Evolutionary conservation across 805 yeast species (phyloP).

Genomic region (Ogataea paraovalis): DNA sequence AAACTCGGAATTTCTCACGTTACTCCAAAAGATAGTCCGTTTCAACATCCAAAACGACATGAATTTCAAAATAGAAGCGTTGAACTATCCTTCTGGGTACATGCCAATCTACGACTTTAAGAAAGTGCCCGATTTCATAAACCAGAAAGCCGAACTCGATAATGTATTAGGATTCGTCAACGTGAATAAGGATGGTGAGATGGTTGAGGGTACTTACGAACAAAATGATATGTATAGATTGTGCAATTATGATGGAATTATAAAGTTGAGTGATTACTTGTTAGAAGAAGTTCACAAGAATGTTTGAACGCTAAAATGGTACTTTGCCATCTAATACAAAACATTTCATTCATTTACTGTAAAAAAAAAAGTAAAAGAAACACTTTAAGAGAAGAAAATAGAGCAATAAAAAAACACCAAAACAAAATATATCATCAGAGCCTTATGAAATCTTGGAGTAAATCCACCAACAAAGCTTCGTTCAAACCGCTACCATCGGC

Average conservation of each 20-base stretch:
- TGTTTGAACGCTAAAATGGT: slow-evolving; percentile 5
- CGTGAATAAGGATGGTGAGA: slow-evolving; percentile 51
- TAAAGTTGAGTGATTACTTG: slow-evolving; percentile 49
- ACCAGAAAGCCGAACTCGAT: slow-evolving; percentile 58
- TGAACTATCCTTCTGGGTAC: slow-evolving; percentile 45
- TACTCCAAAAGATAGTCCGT: slow-evolving; percentile 22
- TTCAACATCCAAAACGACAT: slow-evolving; percentile 40
- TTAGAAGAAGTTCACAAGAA: slow-evolving; percentile 33
- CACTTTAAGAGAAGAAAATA: no score
- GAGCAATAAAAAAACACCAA: not conserved
- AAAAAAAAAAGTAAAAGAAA: not conserved
- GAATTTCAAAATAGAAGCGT: slow-evolving; percentile 52
- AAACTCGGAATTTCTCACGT: slow-evolving; percentile 21
- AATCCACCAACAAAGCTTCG: slow-evolving; percentile 37
- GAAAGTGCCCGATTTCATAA: slow-evolving; percentile 55
- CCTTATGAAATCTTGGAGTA: slow-evolving; percentile 43
- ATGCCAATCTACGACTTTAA: slow-evolving; percentile 75
- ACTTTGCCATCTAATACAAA: no score
- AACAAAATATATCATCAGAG: slow-evolving; percentile 9
- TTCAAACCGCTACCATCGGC: slow-evolving; percentile 25
- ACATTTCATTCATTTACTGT: no score
- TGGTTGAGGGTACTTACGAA: slow-evolving; percentile 53
- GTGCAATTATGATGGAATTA: slow-evolving; percentile 44
- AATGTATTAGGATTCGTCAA: slow-evolving; percentile 68
- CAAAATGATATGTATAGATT: slow-evolving; percentile 56